Percentiles rank a stretch among this genome's conserved stretches.
phyloP scores from a whole-genome alignment of 2,329 filamentous ascomycete species.

The Dendrostoma leiphaemia region DNA sequence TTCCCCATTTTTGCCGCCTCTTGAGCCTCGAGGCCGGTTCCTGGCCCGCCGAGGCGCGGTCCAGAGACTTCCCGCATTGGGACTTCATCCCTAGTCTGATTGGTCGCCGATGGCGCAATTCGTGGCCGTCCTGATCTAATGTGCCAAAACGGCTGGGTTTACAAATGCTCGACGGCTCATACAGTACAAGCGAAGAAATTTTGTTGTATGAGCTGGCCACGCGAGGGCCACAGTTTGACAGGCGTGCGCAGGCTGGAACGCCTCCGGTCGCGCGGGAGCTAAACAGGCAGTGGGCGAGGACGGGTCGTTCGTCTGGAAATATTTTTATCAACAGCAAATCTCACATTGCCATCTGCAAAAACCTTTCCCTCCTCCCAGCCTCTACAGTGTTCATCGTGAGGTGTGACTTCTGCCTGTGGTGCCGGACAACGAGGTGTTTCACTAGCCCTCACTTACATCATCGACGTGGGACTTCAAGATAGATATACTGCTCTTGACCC shows the following conservation, averaged over 20 bases:
- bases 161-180: slow-evolving; percentile 8
- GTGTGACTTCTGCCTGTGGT: neutral
- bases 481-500: neutral
- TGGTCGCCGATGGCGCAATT: slow-evolving; percentile 19
- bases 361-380: neutral
- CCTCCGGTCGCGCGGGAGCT: slow-evolving; percentile 14
- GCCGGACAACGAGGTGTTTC: no score
- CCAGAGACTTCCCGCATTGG: slow-evolving; percentile 13
- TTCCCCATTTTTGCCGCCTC: slow-evolving; percentile 11
- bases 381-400: neutral
- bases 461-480: neutral
- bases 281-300: neutral
- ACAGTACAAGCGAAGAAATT: slow-evolving; percentile 9
- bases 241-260: neutral
- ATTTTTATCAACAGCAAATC: neutral
- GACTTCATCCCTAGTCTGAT: slow-evolving; percentile 6
- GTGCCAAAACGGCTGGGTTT: slow-evolving; percentile 10
- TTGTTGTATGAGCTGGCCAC: no score
- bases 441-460: neutral
- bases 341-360: neutral
- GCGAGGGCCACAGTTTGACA: no score
- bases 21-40: slow-evolving; percentile 10
- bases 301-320: neutral
- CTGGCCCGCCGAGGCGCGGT: slow-evolving; percentile 12
- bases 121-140: slow-evolving; percentile 14